phyloP scores from a whole-genome alignment of 176 grass and related monocot genomes.

The Saccharum spontaneum region DNA sequence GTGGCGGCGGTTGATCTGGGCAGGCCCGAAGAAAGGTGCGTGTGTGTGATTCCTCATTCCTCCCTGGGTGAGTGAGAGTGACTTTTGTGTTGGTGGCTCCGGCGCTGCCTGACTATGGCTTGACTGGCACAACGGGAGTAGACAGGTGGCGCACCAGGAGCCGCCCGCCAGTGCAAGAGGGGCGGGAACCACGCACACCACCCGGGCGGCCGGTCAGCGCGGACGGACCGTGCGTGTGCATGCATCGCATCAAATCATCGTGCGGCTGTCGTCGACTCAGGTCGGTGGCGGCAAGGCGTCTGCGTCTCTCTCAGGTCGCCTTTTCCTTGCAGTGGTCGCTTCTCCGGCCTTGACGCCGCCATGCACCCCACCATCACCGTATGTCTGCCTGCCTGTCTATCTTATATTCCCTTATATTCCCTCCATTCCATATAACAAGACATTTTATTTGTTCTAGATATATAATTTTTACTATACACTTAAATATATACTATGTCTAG shows the following conservation, averaged over 20 bases:
- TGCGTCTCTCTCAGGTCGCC: not conserved
- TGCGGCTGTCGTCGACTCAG: slow-evolving; percentile 10
- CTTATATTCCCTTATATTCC: not conserved
- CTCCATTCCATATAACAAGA: not conserved
- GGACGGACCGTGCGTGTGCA: not conserved
- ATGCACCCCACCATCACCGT: slow-evolving; percentile 1
- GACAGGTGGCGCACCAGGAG: not conserved
- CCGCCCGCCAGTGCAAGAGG: not conserved
- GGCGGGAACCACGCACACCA: not conserved
- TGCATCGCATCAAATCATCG: not conserved
- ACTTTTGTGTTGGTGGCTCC: not conserved
- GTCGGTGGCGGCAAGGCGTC: slow-evolving; percentile 6
- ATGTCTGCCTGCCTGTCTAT: not conserved
- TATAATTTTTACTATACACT: too few species aligned
- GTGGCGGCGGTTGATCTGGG: not conserved
- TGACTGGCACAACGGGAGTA: not conserved
- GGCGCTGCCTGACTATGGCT: slow-evolving; percentile 3
- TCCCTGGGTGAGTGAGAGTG: not conserved
- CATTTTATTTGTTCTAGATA: too few species aligned
- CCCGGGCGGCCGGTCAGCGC: not conserved
- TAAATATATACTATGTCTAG: too few species aligned
- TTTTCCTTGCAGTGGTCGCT: not conserved
- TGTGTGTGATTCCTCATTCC: not conserved
- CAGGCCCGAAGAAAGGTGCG: too few species aligned
- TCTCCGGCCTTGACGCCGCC: slow-evolving; percentile 31